Percentiles rank a stretch among this genome's conserved stretches.
Evolutionary conservation across 108 stramenopile species (phyloP).

Genomic region (Cyclotella choctawhatcheeana): DNA sequence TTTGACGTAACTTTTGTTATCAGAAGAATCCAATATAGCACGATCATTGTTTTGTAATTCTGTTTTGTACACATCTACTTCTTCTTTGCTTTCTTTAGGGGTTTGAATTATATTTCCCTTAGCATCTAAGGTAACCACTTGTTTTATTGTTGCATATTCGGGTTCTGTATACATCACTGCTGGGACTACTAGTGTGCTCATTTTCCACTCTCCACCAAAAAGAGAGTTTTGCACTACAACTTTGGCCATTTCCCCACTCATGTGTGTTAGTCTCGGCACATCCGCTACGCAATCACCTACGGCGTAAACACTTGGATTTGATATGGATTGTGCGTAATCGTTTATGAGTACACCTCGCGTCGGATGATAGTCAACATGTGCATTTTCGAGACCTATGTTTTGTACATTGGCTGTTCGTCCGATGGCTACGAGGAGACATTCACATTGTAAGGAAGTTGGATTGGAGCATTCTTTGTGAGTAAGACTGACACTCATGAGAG

Average conservation of each 20-base stretch:
- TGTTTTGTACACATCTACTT: constrained; percentile 62
- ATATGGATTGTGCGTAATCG: constrained; percentile 80
- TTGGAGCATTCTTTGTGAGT: constrained; percentile 24
- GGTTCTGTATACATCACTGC: constrained; percentile 96
- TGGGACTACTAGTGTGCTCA: constrained; percentile 89
- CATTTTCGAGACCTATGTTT: constrained; percentile 87
- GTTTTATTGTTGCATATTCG: constrained; percentile 88
- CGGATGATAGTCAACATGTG: constrained; percentile 77
- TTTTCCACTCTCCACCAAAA: constrained; percentile 84
- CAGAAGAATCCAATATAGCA: constrained; percentile 83
- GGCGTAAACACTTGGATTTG: constrained; percentile 88
- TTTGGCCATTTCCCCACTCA: constrained; percentile 94
- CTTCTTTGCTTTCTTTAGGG: constrained; percentile 4
- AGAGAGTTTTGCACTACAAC: constrained; percentile 92
- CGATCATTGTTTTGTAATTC: constrained; percentile 93
- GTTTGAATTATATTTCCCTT: constrained; percentile 37
- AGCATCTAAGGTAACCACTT: constrained; percentile 72
- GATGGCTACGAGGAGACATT: constrained; percentile 88
- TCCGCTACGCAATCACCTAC: constrained; percentile 93
- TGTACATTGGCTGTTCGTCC: constrained; percentile 93
- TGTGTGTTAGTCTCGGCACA: constrained; percentile 88
- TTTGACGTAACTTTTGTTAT: constrained; percentile 90
- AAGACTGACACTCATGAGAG: constrained; percentile 69
- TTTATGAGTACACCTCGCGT: constrained; percentile 86
- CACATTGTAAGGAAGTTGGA: constrained; percentile 61